phyloP scores from a whole-genome alignment of 129 eudicot species.

The Chrysanthemum makinoi region DNA sequence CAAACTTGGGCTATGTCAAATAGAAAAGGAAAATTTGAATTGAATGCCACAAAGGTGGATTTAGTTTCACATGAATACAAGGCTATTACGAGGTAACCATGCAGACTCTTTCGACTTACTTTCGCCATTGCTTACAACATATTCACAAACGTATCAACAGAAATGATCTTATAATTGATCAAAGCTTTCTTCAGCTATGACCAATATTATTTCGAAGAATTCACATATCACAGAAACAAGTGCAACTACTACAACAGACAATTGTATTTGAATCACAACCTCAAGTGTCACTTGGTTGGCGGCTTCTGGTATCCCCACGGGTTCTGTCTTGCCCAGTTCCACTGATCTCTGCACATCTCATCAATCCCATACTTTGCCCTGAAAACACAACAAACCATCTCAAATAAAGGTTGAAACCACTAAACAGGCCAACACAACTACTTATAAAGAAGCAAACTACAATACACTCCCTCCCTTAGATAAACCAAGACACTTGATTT shows the following conservation, averaged over 20 bases:
- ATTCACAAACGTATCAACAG: constrained; percentile 20
- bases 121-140: constrained; percentile 2
- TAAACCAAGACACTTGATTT: too few relatives aligned
- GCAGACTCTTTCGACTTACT: constrained; percentile 8
- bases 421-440: background rate
- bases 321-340: constrained; percentile 95
- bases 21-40: background rate
- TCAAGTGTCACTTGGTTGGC: constrained; percentile 28
- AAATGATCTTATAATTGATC: constrained; percentile 8
- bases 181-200: constrained; percentile 4
- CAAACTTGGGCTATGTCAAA: too few relatives aligned
- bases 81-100: constrained; percentile 1
- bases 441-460: background rate
- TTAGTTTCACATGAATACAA: constrained; percentile 6
- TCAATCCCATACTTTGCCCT: constrained; percentile 88
- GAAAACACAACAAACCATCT: constrained; percentile 9
- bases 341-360: constrained; percentile 94
- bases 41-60: background rate
- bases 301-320: constrained; percentile 19
- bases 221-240: constrained; percentile 1
- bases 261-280: background rate
- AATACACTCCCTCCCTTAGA: background rate
- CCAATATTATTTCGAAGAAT: background rate
- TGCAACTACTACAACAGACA: background rate
- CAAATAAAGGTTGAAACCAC: background rate